A percentile compares a stretch with the other conserved stretches of the same genome.
Evolutionary conservation across 2,329 filamentous ascomycete species (phyloP).

Genomic region (Coniochaeta sp.): DNA sequence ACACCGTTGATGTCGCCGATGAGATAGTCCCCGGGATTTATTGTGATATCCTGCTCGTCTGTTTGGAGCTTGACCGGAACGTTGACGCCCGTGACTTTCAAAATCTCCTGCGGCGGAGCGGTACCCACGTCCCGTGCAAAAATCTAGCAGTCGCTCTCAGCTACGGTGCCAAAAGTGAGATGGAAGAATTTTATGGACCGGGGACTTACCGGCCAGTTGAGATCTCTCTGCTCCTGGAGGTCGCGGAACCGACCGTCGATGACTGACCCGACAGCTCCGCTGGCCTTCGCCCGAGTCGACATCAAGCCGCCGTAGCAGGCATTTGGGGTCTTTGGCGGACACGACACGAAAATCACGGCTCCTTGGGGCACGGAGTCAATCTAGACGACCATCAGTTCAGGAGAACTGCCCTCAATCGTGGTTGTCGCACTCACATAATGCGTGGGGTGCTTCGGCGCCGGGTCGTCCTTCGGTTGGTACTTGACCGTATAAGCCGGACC

Average conservation of each 20-base stretch:
- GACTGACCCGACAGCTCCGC: conserved; percentile 38
- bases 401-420: no score
- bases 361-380: conserved; percentile 41
- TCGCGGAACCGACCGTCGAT: conserved; percentile 46
- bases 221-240: conserved; percentile 43
- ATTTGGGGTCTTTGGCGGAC: conserved; percentile 35
- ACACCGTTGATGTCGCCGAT: conserved; percentile 38
- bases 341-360: conserved; percentile 42
- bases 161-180: background rate
- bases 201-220: conserved; percentile 31
- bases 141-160: conserved; percentile 12
- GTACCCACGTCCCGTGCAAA: conserved; percentile 37
- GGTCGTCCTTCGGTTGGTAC: conserved; percentile 39
- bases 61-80: conserved; percentile 30
- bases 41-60: conserved; percentile 27
- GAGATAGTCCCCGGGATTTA: conserved; percentile 36
- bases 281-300: conserved; percentile 36
- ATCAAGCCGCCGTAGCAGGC: conserved; percentile 48
- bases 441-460: conserved; percentile 32
- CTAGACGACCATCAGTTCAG: background rate
- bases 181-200: background rate
- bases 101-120: conserved; percentile 30
- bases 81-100: conserved; percentile 34
- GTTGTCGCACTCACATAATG: conserved; percentile 27
- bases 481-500: conserved; percentile 48